phyloP scores from a whole-genome alignment of 257 asterid species.

The Anisodus acutangulus region DNA sequence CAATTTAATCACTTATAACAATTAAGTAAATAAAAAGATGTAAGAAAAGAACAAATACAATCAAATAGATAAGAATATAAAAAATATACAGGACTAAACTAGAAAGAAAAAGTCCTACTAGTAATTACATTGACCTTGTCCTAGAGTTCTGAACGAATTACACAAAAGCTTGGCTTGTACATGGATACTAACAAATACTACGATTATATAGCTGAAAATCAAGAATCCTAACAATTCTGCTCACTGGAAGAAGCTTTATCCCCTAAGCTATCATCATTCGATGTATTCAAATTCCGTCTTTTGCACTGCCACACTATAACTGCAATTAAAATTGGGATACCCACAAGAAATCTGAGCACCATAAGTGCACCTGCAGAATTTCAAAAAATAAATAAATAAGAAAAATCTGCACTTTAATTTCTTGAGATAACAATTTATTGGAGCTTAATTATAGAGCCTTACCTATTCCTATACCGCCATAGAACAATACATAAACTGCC shows the following conservation, averaged over 20 bases:
- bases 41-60: neutral
- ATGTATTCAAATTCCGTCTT: constrained; percentile 31
- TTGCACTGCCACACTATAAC: constrained; percentile 39
- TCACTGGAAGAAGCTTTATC: neutral
- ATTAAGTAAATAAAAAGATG: neutral
- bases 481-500: neutral
- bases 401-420: neutral
- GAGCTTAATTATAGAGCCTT: neutral
- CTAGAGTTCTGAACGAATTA: neutral
- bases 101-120: neutral
- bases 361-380: neutral
- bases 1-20: neutral
- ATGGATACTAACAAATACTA: neutral
- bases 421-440: neutral
- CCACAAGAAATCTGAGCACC: constrained; percentile 36
- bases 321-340: constrained; percentile 43
- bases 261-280: neutral
- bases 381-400: neutral
- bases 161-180: neutral
- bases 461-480: constrained; percentile 22
- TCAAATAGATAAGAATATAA: neutral
- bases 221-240: constrained; percentile 9
- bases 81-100: neutral
- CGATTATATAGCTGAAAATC: neutral
- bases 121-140: neutral